Conservation (phyloP, 106 monocot genomes). For the Dendrobium huoshanense region DNA sequence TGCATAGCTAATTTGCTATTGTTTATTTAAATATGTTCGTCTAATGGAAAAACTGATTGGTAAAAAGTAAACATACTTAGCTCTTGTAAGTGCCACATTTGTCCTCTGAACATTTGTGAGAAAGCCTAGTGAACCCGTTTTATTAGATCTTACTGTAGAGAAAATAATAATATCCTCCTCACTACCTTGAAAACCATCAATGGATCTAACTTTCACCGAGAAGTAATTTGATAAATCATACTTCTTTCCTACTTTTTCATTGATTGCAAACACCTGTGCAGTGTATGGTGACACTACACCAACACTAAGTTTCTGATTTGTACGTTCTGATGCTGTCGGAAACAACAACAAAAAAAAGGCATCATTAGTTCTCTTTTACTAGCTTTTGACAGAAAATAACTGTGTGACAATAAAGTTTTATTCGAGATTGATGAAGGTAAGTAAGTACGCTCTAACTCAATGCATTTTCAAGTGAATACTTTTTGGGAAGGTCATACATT, state of each 20-base stretch:
- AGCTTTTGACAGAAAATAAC: neutral
- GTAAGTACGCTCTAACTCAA: neutral
- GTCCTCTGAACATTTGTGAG: conserved; percentile 37
- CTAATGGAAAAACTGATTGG: neutral
- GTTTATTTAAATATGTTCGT: too few relatives aligned
- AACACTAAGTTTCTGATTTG: conserved; percentile 20
- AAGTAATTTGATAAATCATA: neutral
- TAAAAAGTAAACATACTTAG: conserved; percentile 24
- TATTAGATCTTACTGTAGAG: conserved; percentile 48
- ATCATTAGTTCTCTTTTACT: neutral
- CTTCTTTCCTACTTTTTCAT: conserved; percentile 16
- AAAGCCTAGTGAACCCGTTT: conserved; percentile 43
- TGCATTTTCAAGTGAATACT: too few relatives aligned
- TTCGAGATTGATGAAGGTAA: neutral
- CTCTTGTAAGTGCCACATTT: conserved; percentile 66
- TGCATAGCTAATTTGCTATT: neutral
- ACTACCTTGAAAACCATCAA: conserved; percentile 57
- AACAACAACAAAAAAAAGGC: neutral
- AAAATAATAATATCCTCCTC: conserved; percentile 53
- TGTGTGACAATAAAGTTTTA: too few relatives aligned
- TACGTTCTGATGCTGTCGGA: conserved; percentile 16
- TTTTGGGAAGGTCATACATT: too few relatives aligned
- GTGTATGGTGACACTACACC: conserved; percentile 42
- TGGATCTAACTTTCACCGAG: conserved; percentile 31
- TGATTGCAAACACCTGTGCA: conserved; percentile 38